A percentile compares a stretch with the other conserved stretches of the same genome.
Conservation (phyloP, 176 grass and related monocot genomes). For the Eremochloa ophiuroides region DNA sequence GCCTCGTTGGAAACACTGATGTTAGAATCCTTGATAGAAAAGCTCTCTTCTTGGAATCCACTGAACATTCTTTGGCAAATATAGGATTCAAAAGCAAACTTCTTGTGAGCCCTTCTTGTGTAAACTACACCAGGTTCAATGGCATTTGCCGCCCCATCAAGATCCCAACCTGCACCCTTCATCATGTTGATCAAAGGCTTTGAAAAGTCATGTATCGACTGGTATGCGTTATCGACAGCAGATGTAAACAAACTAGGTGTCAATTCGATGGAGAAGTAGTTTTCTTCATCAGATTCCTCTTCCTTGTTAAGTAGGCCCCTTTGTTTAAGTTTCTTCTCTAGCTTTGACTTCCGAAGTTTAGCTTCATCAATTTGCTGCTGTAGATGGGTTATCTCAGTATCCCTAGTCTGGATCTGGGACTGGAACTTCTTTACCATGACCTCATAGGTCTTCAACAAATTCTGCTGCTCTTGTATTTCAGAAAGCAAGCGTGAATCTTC, state of each 20-base stretch:
- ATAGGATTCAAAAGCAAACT: constrained; percentile 88
- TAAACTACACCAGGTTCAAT: constrained; percentile 67
- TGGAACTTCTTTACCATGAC: constrained; percentile 99
- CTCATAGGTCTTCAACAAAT: constrained; percentile 86
- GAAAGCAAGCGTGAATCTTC: constrained; percentile 81
- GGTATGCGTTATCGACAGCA: constrained; percentile 71
- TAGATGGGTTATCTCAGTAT: constrained; percentile 63
- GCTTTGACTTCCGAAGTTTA: constrained; percentile 72
- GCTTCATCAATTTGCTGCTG: constrained; percentile 83
- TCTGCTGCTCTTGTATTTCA: constrained; percentile 97
- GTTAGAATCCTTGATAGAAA: constrained; percentile 53
- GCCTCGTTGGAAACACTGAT: constrained; percentile 50
- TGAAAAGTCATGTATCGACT: constrained; percentile 94
- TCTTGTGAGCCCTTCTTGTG: constrained; percentile 80
- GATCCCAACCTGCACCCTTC: constrained; percentile 94
- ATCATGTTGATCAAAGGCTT: constrained; percentile 99
- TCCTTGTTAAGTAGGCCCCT: constrained; percentile 87
- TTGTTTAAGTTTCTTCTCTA: constrained; percentile 96
- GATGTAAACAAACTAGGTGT: constrained; percentile 84
- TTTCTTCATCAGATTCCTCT: constrained; percentile 77
- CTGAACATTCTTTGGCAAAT: constrained; percentile 91
- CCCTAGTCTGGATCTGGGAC: constrained; percentile 91
- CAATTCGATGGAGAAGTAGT: constrained; percentile 85
- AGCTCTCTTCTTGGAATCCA: constrained; percentile 92
- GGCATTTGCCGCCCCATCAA: constrained; percentile 82